Base-by-base conservation (phyloP, 2,329 filamentous ascomycete species). In the Alternaria atra region DNA sequence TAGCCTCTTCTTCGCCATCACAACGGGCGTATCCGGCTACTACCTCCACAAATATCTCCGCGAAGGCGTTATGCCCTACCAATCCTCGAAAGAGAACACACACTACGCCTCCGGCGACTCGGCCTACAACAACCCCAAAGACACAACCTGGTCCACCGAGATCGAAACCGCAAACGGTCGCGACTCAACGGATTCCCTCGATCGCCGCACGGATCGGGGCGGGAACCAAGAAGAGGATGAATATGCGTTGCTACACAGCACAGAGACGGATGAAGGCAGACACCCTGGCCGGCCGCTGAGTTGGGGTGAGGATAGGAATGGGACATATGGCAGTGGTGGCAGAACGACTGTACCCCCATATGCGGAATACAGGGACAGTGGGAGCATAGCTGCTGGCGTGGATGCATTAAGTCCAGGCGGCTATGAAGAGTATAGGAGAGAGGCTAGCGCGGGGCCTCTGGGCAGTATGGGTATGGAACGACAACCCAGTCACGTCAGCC, bases 41-140 rank as follows among this genome's bases (percentile, higher is more conserved):
- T 85, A 84, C 63, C 80, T 87, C 58, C 78, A 82, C 73, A 82
- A 86, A 68, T 87, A 85, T 79, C 84, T 85, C 64, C 83, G 83
- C 64, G 86, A 85, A 47, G 86, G 86, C 60, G 82, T 83, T 48
- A 80, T 87, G 57, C 86, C 86, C 48, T 79, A 79, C 66, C 72
- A 74, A 60, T 73, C 73, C 20, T 61, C 78, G 7, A 80, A 82
- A 44, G 77, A 79, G 4, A 83, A 83, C 42, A 83, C 74, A 0
- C 73, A 85, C 70, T 81, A 83, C 62, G 54, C 63, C 12, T 61
- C 62, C 46, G 75, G 75, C 62, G 75, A 77, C 51, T 69, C 66
- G 7, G 52, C 63, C 48, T 61, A 61, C 35, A 61, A 61, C 35
- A 58, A 61, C 30, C 47, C 54, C 34, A 77, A 78, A 53, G 84